Conservation (phyloP, 2,329 filamentous ascomycete species). For the Monilinia aucupariae region DNA sequence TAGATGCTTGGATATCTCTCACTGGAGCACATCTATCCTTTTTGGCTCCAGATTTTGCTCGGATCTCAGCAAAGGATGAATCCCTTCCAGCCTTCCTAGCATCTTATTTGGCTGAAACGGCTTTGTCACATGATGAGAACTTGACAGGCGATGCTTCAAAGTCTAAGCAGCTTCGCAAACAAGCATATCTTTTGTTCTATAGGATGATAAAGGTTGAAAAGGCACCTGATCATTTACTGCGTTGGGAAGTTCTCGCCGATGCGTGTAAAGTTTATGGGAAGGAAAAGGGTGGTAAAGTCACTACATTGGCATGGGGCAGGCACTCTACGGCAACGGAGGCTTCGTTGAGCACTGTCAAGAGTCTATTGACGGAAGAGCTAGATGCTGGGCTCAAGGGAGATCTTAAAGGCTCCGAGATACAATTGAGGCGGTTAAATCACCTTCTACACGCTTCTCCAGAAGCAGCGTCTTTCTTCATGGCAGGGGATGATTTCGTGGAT, state of each 20-base stretch:
- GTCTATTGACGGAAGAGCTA: constrained; percentile 54
- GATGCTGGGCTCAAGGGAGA: constrained; percentile 55
- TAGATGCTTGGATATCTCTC: constrained; percentile 71
- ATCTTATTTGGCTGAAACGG: constrained; percentile 58
- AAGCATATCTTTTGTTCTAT: constrained; percentile 59
- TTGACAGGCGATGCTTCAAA: constrained; percentile 30
- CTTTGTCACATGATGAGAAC: constrained; percentile 32
- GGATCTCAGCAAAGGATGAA: constrained; percentile 48
- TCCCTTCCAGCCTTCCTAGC: constrained; percentile 59
- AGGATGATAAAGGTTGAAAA: constrained; percentile 47
- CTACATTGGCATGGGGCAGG: constrained; percentile 47
- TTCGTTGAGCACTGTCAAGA: constrained; percentile 56
- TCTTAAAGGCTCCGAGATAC: constrained; percentile 48
- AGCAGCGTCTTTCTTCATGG: constrained; percentile 60
- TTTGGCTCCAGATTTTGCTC: constrained; percentile 49
- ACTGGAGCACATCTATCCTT: constrained; percentile 59
- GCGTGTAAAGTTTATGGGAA: constrained; percentile 62
- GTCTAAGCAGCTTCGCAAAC: constrained; percentile 51
- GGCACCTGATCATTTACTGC: constrained; percentile 46
- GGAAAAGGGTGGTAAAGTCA: constrained; percentile 50
- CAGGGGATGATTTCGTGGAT: constrained; percentile 84
- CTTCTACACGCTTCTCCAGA: constrained; percentile 57
- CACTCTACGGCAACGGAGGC: constrained; percentile 47
- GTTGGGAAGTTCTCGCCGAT: constrained; percentile 64
- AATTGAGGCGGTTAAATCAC: constrained; percentile 55